A percentile compares a stretch with the other conserved stretches of the same genome.
Evolutionary conservation across 805 yeast species (phyloP).

Genomic region (Priceomyces melissophilus): DNA sequence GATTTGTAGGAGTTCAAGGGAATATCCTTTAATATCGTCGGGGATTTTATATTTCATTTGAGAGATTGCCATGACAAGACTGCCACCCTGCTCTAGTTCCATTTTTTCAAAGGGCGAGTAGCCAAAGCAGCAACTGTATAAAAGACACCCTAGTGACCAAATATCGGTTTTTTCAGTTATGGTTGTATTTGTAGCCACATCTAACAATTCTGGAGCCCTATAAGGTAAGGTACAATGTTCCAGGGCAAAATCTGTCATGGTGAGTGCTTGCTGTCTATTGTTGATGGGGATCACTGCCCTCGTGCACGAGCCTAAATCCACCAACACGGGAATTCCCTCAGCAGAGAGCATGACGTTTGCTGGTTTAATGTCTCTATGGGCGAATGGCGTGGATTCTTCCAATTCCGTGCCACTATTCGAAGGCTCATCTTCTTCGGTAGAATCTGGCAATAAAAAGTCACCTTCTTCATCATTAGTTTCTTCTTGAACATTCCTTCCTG

Average conservation of each 20-base stretch:
- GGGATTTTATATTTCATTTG: slow-evolving; percentile 66
- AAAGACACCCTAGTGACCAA: slow-evolving; percentile 88
- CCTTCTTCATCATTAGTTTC: slow-evolving; percentile 24
- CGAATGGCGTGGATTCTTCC: slow-evolving; percentile 61
- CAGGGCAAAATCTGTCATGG: slow-evolving; percentile 75
- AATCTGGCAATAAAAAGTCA: slow-evolving; percentile 18
- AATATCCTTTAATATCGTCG: slow-evolving; percentile 44
- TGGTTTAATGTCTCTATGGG: slow-evolving; percentile 87
- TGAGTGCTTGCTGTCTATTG: slow-evolving; percentile 66
- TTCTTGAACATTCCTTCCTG: slow-evolving; percentile 8
- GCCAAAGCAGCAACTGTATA: slow-evolving; percentile 74
- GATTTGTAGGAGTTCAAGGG: slow-evolving; percentile 52
- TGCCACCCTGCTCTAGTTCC: slow-evolving; percentile 79
- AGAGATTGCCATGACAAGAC: slow-evolving; percentile 68
- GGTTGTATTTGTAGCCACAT: slow-evolving; percentile 61
- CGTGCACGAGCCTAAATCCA: slow-evolving; percentile 80
- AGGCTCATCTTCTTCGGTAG: slow-evolving; percentile 28
- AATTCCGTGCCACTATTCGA: slow-evolving; percentile 42
- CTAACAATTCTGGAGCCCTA: slow-evolving; percentile 86
- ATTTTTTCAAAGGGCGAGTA: slow-evolving; percentile 85
- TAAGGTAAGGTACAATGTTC: slow-evolving; percentile 85
- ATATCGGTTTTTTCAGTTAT: slow-evolving; percentile 78
- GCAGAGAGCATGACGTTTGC: slow-evolving; percentile 80
- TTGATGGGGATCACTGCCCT: slow-evolving; percentile 54
- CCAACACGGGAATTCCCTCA: slow-evolving; percentile 72